Conservation (phyloP, 2,329 filamentous ascomycete genomes). For the Aspergillus nomiae region DNA sequence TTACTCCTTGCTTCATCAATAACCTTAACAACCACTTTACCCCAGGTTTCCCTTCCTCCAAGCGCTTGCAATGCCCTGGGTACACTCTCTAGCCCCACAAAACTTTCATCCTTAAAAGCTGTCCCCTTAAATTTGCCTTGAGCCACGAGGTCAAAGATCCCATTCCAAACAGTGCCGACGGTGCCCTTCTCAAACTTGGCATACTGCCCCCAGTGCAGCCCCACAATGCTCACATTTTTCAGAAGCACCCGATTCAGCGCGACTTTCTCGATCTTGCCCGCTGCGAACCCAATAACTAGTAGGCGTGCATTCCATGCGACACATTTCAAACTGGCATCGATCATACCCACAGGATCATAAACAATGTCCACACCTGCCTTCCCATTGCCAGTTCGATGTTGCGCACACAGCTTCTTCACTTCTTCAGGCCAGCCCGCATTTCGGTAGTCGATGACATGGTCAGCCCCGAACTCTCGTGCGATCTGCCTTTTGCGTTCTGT, state of each 20-base stretch:
- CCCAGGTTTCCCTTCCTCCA: constrained; percentile 84
- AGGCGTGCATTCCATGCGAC: constrained; percentile 90
- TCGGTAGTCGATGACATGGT: constrained; percentile 78
- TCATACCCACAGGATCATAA: constrained; percentile 89
- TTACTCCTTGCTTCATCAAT: constrained; percentile 64
- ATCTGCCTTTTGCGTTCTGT: constrained; percentile 77
- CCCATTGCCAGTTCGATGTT: constrained; percentile 63
- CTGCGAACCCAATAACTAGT: constrained; percentile 86
- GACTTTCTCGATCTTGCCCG: constrained; percentile 84
- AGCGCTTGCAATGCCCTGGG: constrained; percentile 75
- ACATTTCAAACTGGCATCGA: constrained; percentile 86
- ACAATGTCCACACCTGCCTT: constrained; percentile 81
- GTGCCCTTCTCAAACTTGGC: constrained; percentile 69
- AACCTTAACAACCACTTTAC: constrained; percentile 90
- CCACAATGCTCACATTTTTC: constrained; percentile 90
- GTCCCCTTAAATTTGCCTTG: constrained; percentile 80
- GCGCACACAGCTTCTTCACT: constrained; percentile 67
- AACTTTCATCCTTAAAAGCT: constrained; percentile 78
- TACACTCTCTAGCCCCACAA: constrained; percentile 78
- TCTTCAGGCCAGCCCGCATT: constrained; percentile 67
- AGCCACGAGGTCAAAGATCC: constrained; percentile 75
- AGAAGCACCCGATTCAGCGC: constrained; percentile 88
- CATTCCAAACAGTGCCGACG: constrained; percentile 75
- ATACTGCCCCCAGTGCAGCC: constrained; percentile 91
- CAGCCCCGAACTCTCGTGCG: constrained; percentile 78